Evolutionary conservation across 441 rosid species (phyloP).

Genomic region (Lagerstroemia fauriei): DNA sequence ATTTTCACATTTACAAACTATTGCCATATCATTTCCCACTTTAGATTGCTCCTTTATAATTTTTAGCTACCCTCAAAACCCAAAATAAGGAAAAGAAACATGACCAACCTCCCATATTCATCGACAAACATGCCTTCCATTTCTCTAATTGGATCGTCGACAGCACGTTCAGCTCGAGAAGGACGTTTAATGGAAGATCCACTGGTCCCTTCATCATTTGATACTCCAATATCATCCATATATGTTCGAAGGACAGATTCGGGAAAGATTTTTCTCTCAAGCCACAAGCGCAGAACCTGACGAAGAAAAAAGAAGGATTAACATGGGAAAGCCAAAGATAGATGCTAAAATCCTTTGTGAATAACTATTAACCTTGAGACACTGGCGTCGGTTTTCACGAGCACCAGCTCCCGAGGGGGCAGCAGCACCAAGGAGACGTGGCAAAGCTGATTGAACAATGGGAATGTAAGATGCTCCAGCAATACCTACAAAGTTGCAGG

Average conservation of each 20-base stretch:
- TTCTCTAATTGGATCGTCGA: conserved; percentile 93
- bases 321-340: neutral
- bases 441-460: conserved; percentile 83
- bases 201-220: conserved; percentile 66
- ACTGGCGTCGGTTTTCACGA: conserved; percentile 93
- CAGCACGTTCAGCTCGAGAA: conserved; percentile 86
- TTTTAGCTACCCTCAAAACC: neutral
- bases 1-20: neutral
- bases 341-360: neutral
- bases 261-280: conserved; percentile 85
- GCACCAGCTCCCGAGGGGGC: conserved; percentile 82
- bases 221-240: conserved; percentile 81
- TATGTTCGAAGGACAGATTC: conserved; percentile 65
- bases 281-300: conserved; percentile 88
- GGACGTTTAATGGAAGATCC: conserved; percentile 71
- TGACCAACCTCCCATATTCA: conserved; percentile 88
- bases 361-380: conserved; percentile 63
- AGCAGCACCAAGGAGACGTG: conserved; percentile 92
- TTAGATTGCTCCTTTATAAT: neutral
- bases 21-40: neutral
- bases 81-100: neutral
- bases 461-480: conserved; percentile 93
- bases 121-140: conserved; percentile 99
- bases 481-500: conserved; percentile 49
- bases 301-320: conserved; percentile 7